A percentile compares a stretch with the other conserved stretches of the same genome.
These are phyloP conservation scores for Fusarium piperis DNA, from an alignment of 2,329 filamentous ascomycete species.

Conservation along the genomic window DNA sequence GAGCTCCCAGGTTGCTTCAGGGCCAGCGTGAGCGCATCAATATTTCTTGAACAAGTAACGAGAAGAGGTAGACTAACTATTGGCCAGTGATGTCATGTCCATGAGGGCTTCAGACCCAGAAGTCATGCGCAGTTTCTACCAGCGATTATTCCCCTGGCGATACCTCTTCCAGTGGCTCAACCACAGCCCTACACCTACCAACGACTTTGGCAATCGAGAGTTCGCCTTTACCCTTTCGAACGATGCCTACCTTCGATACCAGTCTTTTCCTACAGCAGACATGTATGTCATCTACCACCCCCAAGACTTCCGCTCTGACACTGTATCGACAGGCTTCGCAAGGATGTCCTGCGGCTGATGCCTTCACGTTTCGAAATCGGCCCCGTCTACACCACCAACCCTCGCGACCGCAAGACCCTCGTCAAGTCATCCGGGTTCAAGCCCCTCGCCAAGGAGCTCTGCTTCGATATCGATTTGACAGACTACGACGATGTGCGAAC, in stretches of 20 bases:
- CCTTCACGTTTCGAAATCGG: conserved; percentile 98
- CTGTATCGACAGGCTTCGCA: conserved; percentile 71
- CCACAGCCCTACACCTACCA: conserved; percentile 84
- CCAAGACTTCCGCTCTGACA: not conserved
- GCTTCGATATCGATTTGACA: conserved; percentile 99
- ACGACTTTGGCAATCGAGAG: conserved; percentile 92
- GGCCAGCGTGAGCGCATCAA: conserved; percentile 52
- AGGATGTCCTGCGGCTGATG: conserved; percentile 87
- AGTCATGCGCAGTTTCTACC: conserved; percentile 93
- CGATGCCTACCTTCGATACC: conserved; percentile 92
- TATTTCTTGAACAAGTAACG: not conserved
- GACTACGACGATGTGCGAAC: conserved; percentile 98
- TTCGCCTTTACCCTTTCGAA: conserved; percentile 96
- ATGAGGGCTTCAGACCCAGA: conserved; percentile 76
- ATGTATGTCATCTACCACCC: conserved; percentile 50
- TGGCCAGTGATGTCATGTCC: conserved; percentile 46
- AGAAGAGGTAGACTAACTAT: conserved; percentile 9
- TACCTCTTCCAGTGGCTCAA: conserved; percentile 98
- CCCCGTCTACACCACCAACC: conserved; percentile 94
- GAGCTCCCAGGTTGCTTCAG: conserved; percentile 54
- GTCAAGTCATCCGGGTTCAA: conserved; percentile 84
- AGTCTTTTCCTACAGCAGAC: conserved; percentile 69
- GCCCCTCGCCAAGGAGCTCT: conserved; percentile 90
- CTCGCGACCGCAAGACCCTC: conserved; percentile 89
- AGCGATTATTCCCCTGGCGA: conserved; percentile 93